Percentiles rank a stretch among this genome's conserved stretches.
Evolutionary conservation across 768 basidiomycete species (phyloP).

Genomic region (Arthromyces matolae): DNA sequence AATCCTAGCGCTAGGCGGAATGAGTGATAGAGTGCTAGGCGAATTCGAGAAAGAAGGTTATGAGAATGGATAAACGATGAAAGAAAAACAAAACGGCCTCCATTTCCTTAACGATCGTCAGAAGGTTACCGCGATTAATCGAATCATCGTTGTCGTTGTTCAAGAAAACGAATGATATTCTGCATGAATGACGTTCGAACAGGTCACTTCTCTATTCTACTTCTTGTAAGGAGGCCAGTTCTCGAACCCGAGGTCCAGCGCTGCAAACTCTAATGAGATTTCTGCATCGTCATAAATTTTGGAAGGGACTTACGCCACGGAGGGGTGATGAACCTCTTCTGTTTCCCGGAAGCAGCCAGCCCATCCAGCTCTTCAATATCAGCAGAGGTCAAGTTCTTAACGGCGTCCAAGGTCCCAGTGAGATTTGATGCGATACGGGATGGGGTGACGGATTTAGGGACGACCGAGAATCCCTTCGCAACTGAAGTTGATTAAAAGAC

Average conservation of each 20-base stretch:
- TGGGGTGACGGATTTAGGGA: conserved; percentile 78
- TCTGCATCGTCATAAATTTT: not conserved
- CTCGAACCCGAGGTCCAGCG: conserved; percentile 68
- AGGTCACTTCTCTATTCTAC: no score
- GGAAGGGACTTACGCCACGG: conserved; percentile 60
- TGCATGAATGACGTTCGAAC: no score
- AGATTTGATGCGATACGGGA: conserved; percentile 62
- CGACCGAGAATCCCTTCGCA: conserved; percentile 56
- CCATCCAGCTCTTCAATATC: conserved; percentile 58
- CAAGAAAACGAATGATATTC: no score
- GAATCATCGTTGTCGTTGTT: no score
- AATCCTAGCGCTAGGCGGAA: no score
- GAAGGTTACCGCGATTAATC: no score
- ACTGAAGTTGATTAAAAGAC: conserved; percentile 42
- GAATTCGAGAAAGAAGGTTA: no score
- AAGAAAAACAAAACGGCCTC: no score
- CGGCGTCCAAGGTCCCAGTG: conserved; percentile 45
- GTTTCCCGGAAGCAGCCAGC: conserved; percentile 58
- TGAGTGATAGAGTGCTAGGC: no score
- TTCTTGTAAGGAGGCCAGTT: conserved; percentile 44
- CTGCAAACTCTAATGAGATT: conserved; percentile 25
- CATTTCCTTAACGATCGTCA: no score
- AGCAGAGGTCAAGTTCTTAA: conserved; percentile 40
- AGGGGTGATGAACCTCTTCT: conserved; percentile 65
- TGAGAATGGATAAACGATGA: no score